Percentiles rank a stretch among this genome's conserved stretches.
phyloP scores from a whole-genome alignment of 345 rosid species.

The Turnera subulata region DNA sequence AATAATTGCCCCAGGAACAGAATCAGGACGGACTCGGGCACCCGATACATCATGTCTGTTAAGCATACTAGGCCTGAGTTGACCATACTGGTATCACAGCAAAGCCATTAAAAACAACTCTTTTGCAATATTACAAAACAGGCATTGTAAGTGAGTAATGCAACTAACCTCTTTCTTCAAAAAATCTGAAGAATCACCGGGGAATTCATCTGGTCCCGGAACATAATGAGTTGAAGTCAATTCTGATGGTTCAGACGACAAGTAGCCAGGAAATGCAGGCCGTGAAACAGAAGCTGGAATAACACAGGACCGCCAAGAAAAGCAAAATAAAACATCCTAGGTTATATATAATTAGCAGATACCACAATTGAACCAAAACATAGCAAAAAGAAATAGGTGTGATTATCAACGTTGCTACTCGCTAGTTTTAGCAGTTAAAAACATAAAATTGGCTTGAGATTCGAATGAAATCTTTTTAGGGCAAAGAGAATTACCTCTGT shows the following conservation, averaged over 20 bases:
- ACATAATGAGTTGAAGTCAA: slow-evolving; percentile 14
- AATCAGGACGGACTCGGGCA: slow-evolving; percentile 26
- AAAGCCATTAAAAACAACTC: no score
- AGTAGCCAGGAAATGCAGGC: slow-evolving; percentile 34
- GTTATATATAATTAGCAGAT: no score
- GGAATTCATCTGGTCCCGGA: slow-evolving; percentile 14
- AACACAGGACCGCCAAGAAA: slow-evolving; percentile 1
- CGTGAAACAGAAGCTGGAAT: slow-evolving; percentile 21
- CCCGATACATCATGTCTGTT: slow-evolving; percentile 12
- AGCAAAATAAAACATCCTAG: not conserved
- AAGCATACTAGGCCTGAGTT: no score
- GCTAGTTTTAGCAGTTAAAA: no score
- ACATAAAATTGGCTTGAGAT: no score
- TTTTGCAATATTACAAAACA: no score
- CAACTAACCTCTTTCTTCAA: slow-evolving; percentile 28
- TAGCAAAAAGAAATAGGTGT: not conserved
- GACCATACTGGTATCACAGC: no score
- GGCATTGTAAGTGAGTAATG: no score
- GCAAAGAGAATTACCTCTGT: slow-evolving; percentile 15
- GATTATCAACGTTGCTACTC: not conserved
- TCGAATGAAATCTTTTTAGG: no score
- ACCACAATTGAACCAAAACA: not conserved
- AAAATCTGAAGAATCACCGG: slow-evolving; percentile 26
- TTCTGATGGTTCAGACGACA: slow-evolving; percentile 24
- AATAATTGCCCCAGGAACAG: slow-evolving; percentile 22